Evolutionary conservation across 108 stramenopile genomes (phyloP).

Genomic region (Cyclotella baltica): DNA sequence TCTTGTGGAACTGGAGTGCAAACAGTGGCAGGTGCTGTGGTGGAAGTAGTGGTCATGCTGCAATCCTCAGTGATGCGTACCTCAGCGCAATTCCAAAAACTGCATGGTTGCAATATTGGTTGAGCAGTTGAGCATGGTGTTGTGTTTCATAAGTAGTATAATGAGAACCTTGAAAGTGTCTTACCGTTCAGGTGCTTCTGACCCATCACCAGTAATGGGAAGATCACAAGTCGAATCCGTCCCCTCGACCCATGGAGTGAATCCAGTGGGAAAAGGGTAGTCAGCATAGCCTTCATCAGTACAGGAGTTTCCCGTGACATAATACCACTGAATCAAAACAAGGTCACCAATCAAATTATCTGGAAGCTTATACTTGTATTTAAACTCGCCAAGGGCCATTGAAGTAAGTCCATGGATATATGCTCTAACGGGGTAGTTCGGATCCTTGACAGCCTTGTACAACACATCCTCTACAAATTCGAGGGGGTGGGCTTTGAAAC

Average conservation of each 20-base stretch:
- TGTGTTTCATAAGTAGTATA: no score
- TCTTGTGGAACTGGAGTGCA: constrained; percentile 13
- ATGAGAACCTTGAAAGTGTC: background rate
- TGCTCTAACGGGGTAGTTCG: constrained; percentile 51
- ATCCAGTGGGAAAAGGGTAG: constrained; percentile 9
- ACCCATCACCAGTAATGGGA: constrained; percentile 20
- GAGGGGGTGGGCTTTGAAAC: constrained; percentile 54
- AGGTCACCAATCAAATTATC: constrained; percentile 5
- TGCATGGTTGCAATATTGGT: background rate
- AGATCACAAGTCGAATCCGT: background rate
- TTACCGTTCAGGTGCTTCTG: constrained; percentile 11
- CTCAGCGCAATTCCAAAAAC: constrained; percentile 26
- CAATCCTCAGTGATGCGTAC: constrained; percentile 21
- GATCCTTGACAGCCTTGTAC: constrained; percentile 42
- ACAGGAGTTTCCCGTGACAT: constrained; percentile 15
- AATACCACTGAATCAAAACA: constrained; percentile 29
- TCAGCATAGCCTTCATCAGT: constrained; percentile 11
- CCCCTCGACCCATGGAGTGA: background rate
- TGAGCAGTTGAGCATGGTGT: no score
- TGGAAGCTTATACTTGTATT: constrained; percentile 11
- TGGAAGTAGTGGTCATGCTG: constrained; percentile 20
- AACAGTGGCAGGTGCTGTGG: constrained; percentile 14
- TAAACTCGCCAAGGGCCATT: background rate
- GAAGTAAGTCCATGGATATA: constrained; percentile 32
- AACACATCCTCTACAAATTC: constrained; percentile 55